Conservation (phyloP, 257 asterid genomes). For the Fraxinus quadrangulata region DNA sequence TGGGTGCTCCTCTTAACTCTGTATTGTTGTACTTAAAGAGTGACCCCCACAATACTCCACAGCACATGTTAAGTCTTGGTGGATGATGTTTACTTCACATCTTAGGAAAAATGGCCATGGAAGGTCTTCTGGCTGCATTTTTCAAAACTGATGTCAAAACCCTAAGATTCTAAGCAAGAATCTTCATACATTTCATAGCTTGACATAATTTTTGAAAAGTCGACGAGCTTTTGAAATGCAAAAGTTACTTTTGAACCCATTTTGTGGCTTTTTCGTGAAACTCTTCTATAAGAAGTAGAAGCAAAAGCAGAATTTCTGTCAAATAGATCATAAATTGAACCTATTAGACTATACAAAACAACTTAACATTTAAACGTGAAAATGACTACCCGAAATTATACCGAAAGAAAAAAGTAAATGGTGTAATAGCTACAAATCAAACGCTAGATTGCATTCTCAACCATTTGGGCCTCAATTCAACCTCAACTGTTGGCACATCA, state of each 20-base stretch:
- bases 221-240: too few species aligned
- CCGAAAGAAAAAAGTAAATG: background rate
- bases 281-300: too few species aligned
- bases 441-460: conserved; percentile 22
- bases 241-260: too few species aligned
- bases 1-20: background rate
- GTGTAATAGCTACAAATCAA: conserved; percentile 1
- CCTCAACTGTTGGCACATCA: conserved; percentile 27
- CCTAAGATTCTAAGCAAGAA: conserved; percentile 26
- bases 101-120: background rate
- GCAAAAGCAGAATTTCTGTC: too few species aligned
- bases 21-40: background rate
- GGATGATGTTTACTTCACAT: conserved; percentile 25
- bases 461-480: conserved; percentile 19
- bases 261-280: too few species aligned
- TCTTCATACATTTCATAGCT: conserved; percentile 11
- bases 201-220: too few species aligned
- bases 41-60: conserved; percentile 20
- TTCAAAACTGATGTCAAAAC: conserved; percentile 21
- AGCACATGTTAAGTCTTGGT: conserved; percentile 10
- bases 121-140: conserved; percentile 2
- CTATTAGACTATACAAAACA: background rate
- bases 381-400: background rate
- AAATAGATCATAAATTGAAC: too few species aligned
- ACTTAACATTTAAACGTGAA: too few species aligned